Evolutionary conservation across 2,329 filamentous ascomycete genomes (phyloP), one percentile per base, ranked within the genome.

Genomic region (Torrubiella hemipterigena): DNA sequence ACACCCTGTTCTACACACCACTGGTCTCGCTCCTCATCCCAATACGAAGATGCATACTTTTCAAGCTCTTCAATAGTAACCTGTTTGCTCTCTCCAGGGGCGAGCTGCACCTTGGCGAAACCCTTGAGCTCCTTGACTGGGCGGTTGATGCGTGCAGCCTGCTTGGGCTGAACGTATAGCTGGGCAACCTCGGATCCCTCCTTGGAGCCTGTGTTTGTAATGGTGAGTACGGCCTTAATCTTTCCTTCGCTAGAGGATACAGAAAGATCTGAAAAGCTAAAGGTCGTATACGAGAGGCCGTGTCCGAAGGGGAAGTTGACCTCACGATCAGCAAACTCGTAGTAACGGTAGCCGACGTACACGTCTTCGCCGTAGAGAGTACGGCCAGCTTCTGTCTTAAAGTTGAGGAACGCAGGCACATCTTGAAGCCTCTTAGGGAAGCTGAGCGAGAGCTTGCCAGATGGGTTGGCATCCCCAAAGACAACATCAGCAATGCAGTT

Each of bases 281-380:
- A 89, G 0, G 60, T 73, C 0, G 81, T 86, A 55, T 87, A 91
- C 12, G 77, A 81, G 2, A 91, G 63, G 3, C 84, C 84, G 46
- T 85, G 77, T 10, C 83, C 83, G 49, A 93, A 93, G 35, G 78
- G 68, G 54, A 87, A 91, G 17, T 80, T 66, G 0, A 78, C 71
- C 1, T 65, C 61, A 5, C 73, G 64, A 21, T 75, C 64, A n/a
- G 69, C 65, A 44, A 71, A 77, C 47, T 91, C 82, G 51, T 84
- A 91, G 59, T 77, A 85, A 15, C 81, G 67, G 56, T 91, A 91
- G 4, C 83, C 83, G 22, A 89, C 65, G 50, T 84, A 89, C 27
- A 91, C 63, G 38, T 84, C 82, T 52, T 91, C 83, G 28, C 80
- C 80, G 48, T 89, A 91, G 2, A 85, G 59, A 0, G 78, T 75